Percentiles rank a stretch among this genome's conserved stretches.
phyloP scores from a whole-genome alignment of 2,329 filamentous ascomycete species.

The Keithomyces neogunnii region DNA sequence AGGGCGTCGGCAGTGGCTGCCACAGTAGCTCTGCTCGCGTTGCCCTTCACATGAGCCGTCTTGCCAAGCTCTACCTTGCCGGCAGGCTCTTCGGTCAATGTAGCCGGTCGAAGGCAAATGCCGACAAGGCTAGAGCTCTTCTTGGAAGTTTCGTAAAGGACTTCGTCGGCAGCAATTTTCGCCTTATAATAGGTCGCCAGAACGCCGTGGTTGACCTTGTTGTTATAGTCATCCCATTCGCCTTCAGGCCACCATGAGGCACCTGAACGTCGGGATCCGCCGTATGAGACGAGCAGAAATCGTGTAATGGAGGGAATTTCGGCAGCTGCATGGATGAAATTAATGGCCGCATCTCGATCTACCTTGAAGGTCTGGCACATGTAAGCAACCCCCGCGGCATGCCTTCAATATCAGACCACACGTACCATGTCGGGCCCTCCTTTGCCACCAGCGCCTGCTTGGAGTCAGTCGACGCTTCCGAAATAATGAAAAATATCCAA shows the following conservation, averaged over 20 bases:
- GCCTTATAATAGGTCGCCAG: conserved; percentile 50
- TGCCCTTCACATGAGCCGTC: conserved; percentile 27
- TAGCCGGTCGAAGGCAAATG: conserved; percentile 45
- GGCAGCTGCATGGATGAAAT: conserved; percentile 53
- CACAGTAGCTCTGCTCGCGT: conserved; percentile 49
- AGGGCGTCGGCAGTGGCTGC: conserved; percentile 48
- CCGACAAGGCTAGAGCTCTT: conserved; percentile 34
- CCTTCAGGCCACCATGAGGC: conserved; percentile 49
- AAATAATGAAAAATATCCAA: not conserved
- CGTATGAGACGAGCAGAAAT: conserved; percentile 58
- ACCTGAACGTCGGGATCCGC: conserved; percentile 40
- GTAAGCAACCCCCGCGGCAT: not conserved
- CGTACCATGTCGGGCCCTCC: conserved; percentile 42
- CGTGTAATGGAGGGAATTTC: conserved; percentile 44
- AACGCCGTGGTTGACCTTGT: conserved; percentile 26
- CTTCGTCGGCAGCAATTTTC: conserved; percentile 52
- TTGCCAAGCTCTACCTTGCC: conserved; percentile 40
- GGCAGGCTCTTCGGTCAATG: conserved; percentile 39
- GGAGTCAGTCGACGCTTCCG: not conserved
- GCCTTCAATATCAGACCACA: not conserved
- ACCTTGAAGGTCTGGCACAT: conserved; percentile 42
- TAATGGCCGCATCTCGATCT: conserved; percentile 54
- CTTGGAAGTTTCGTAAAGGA: conserved; percentile 39
- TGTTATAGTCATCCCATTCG: conserved; percentile 38
- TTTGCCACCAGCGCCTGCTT: conserved; percentile 47